Conservation (phyloP, 768 basidiomycete species). For the Suillus variegatus region DNA sequence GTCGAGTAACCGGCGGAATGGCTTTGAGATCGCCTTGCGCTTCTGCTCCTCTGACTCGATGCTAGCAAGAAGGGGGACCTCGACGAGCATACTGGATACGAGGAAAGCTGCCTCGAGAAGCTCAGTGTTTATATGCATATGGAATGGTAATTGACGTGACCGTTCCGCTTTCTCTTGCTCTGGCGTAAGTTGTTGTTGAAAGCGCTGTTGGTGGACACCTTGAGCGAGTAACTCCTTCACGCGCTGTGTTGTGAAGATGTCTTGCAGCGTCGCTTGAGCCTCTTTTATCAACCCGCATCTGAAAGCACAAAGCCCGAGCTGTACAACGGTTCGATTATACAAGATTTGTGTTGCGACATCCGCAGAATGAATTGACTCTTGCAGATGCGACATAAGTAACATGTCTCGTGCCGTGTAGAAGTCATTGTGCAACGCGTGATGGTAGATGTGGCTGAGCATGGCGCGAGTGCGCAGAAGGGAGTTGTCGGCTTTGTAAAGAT, state of each 20-base stretch:
- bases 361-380: conserved; percentile 94
- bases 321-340: conserved; percentile 97
- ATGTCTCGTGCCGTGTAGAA: conserved; percentile 97
- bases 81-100: conserved; percentile 97
- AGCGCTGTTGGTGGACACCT: conserved; percentile 91
- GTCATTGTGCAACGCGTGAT: conserved; percentile 94
- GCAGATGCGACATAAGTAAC: conserved; percentile 98
- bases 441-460: conserved; percentile 97
- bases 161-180: conserved; percentile 98
- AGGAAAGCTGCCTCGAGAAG: conserved; percentile 96
- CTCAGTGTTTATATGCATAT: conserved; percentile 99
- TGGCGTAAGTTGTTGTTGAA: conserved; percentile 74
- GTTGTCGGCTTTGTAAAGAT: conserved; percentile 91
- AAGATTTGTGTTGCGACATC: conserved; percentile 97
- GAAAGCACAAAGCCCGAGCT: conserved; percentile 97
- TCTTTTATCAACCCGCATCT: conserved; percentile 93
- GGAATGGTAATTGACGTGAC: conserved; percentile 95
- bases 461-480: conserved; percentile 93
- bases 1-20: conserved; percentile 92
- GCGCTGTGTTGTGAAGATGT: conserved; percentile 95
- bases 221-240: conserved; percentile 98
- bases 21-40: conserved; percentile 93
- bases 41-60: conserved; percentile 93
- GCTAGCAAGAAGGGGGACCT: conserved; percentile 93
- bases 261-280: conserved; percentile 87